A percentile compares a stretch with the other conserved stretches of the same genome.
These are phyloP conservation scores for Citrus glauca DNA, from an alignment of 345 rosid genomes.

Conservation along the genomic window DNA sequence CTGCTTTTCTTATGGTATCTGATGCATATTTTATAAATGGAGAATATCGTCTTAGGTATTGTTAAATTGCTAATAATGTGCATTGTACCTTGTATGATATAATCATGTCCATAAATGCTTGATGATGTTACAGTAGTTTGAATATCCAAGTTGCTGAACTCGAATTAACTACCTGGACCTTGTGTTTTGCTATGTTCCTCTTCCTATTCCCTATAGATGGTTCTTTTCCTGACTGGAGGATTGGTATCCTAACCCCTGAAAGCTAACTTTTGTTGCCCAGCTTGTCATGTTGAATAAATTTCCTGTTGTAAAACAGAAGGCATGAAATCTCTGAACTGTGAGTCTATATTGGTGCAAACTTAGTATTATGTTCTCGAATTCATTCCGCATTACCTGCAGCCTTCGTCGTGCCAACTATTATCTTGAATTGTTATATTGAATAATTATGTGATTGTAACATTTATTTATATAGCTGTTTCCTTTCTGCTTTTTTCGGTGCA, in stretches of 20 bases:
- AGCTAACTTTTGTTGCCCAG: neutral
- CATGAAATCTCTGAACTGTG: neutral
- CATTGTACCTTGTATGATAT: neutral
- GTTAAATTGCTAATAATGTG: neutral
- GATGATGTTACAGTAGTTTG: neutral
- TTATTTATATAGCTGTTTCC: conserved; percentile 1
- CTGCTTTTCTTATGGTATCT: neutral
- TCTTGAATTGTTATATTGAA: neutral
- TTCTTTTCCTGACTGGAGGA: neutral
- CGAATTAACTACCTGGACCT: neutral
- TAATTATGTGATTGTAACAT: neutral
- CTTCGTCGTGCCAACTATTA: neutral
- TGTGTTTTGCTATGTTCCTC: neutral
- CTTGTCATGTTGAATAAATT: neutral
- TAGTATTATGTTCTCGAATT: neutral
- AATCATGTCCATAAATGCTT: neutral
- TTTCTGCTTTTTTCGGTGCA: conserved; percentile 32
- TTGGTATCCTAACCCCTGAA: neutral
- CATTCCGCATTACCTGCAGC: neutral
- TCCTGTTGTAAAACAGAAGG: neutral
- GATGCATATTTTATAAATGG: neutral
- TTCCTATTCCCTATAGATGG: neutral
- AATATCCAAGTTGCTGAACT: neutral
- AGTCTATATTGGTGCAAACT: neutral
- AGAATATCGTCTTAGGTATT: neutral